These are phyloP conservation scores for Mycena sanguinolenta DNA, from an alignment of 768 basidiomycete genomes.

Conservation along the genomic window DNA sequence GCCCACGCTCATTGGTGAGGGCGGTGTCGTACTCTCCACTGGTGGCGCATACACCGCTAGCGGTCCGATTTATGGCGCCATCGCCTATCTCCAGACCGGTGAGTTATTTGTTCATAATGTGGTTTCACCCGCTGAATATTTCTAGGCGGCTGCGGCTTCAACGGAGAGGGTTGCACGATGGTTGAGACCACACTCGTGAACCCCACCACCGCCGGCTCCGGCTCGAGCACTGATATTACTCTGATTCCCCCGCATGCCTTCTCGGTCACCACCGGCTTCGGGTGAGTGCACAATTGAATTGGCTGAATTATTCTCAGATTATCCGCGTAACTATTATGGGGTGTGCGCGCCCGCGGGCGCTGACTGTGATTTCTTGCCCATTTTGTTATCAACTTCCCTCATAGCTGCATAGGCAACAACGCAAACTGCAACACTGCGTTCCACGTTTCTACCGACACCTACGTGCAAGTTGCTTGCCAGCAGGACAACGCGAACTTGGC, in stretches of 20 bases:
- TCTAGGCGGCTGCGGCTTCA: constrained; percentile 48
- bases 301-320: too few species aligned
- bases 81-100: constrained; percentile 43
- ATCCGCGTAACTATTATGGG: constrained; percentile 33
- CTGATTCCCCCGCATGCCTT: constrained; percentile 50
- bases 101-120: neutral
- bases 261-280: constrained; percentile 52
- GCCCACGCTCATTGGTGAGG: constrained; percentile 42
- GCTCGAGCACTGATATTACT: constrained; percentile 52
- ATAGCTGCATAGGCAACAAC: constrained; percentile 40
- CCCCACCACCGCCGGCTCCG: constrained; percentile 47
- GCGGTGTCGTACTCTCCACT: constrained; percentile 42
- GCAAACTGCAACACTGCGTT: constrained; percentile 49
- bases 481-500: constrained; percentile 43
- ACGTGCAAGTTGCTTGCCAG: constrained; percentile 51
- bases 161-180: constrained; percentile 52
- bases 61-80: constrained; percentile 46
- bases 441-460: constrained; percentile 42
- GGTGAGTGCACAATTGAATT: neutral
- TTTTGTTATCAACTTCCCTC: neutral
- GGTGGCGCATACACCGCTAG: constrained; percentile 44
- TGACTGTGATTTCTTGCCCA: constrained; percentile 40
- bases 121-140: constrained; percentile 23
- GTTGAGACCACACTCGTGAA: constrained; percentile 52
- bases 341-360: constrained; percentile 46